Evolutionary conservation across 176 grass and related monocot species (phyloP).

Genomic region (Elaeis guineensis): DNA sequence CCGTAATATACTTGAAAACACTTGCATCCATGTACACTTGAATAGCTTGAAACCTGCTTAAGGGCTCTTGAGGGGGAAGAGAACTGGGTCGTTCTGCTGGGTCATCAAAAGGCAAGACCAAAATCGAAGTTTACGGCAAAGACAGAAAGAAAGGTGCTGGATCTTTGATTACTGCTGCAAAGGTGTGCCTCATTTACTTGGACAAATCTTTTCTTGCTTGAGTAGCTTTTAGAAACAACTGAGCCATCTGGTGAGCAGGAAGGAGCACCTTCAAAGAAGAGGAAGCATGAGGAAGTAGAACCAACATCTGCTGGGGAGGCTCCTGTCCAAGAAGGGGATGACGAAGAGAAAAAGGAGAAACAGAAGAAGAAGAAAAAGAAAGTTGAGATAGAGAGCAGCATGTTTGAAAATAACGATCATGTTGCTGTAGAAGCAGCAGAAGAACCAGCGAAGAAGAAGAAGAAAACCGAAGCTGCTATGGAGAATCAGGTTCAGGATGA

Average conservation of each 20-base stretch:
- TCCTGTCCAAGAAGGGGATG: conserved; percentile 1
- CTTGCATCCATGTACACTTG: too few species aligned
- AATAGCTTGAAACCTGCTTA: conserved; percentile 67
- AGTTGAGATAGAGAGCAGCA: neutral
- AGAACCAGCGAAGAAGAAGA: conserved; percentile 21
- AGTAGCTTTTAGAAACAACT: neutral
- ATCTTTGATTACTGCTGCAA: conserved; percentile 50
- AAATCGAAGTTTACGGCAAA: conserved; percentile 77
- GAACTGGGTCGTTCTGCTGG: conserved; percentile 58
- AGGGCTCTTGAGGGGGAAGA: conserved; percentile 50
- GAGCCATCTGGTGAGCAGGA: conserved; percentile 25
- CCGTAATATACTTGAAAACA: too few species aligned
- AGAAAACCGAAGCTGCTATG: conserved; percentile 4
- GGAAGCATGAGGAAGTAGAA: conserved; percentile 37
- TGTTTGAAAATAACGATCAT: conserved; percentile 2
- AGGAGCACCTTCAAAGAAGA: conserved; percentile 37
- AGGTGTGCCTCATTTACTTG: conserved; percentile 23
- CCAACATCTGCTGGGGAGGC: neutral
- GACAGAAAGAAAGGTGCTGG: conserved; percentile 76
- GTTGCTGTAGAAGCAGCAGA: conserved; percentile 8
- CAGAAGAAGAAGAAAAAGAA: conserved; percentile 44
- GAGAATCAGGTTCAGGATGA: neutral
- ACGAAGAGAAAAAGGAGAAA: conserved; percentile 5
- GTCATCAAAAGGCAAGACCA: conserved; percentile 70
- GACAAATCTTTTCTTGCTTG: neutral